These are phyloP conservation scores for Glaciozyma antarctica DNA, from an alignment of 768 basidiomycete genomes.

Conservation along the genomic window DNA sequence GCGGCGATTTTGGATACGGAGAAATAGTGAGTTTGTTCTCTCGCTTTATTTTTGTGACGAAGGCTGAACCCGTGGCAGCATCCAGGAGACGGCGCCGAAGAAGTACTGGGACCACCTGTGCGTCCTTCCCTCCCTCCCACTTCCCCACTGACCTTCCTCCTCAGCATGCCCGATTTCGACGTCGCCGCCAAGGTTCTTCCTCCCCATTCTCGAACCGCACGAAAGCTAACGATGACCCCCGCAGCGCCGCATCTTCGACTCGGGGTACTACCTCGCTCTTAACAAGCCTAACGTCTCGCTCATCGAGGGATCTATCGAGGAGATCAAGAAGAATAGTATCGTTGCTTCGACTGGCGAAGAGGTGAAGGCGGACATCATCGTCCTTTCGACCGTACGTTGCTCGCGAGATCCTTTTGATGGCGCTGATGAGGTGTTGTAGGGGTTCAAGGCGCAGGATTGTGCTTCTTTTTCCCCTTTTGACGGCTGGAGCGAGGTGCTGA, in stretches of 20 bases:
- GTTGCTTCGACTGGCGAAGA: slow-evolving; percentile 18
- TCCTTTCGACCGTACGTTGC: slow-evolving; percentile 25
- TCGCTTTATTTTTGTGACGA: neutral
- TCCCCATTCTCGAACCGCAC: too few relatives aligned
- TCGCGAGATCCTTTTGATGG: neutral
- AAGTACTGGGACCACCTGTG: slow-evolving; percentile 30
- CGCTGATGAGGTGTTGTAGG: neutral
- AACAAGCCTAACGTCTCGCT: slow-evolving; percentile 28
- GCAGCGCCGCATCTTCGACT: slow-evolving; percentile 35
- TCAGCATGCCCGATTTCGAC: slow-evolving; percentile 28
- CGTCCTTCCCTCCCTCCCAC: neutral
- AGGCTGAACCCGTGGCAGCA: slow-evolving; percentile 3
- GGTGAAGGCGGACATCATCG: slow-evolving; percentile 33
- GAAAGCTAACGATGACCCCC: neutral
- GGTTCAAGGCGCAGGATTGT: slow-evolving; percentile 29
- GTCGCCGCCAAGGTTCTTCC: slow-evolving; percentile 29
- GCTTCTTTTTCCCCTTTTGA: neutral
- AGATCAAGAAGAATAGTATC: slow-evolving; percentile 19
- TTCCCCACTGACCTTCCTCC: neutral
- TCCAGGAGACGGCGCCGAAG: slow-evolving; percentile 23
- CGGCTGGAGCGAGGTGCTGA: neutral
- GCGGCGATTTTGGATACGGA: slow-evolving; percentile 1
- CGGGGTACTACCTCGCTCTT: slow-evolving; percentile 28
- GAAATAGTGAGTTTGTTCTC: slow-evolving; percentile 10
- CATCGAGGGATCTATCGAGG: slow-evolving; percentile 23